These are phyloP conservation scores for Boletellus emodensis DNA, from an alignment of 768 basidiomycete species.

Conservation along the genomic window DNA sequence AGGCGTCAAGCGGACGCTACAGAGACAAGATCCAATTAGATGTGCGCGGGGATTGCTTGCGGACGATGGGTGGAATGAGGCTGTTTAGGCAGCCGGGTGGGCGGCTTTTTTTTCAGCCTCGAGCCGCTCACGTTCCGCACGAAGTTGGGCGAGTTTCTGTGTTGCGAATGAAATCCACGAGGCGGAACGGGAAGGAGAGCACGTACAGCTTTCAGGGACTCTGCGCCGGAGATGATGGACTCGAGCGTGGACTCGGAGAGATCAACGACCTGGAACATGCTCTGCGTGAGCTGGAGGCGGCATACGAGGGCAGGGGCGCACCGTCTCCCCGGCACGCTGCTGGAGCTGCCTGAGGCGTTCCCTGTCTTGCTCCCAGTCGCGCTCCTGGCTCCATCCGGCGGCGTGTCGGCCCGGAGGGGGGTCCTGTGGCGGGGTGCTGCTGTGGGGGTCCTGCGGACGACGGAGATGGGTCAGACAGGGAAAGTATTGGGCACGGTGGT, in stretches of 20 bases:
- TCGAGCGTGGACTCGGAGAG: constrained; percentile 68
- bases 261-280: constrained; percentile 45
- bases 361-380: constrained; percentile 46
- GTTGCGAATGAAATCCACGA: not conserved
- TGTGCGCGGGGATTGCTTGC: constrained; percentile 19
- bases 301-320: constrained; percentile 24
- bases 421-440: constrained; percentile 4
- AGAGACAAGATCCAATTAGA: constrained; percentile 30
- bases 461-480: constrained; percentile 26
- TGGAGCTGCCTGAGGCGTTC: constrained; percentile 44
- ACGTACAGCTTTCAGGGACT: constrained; percentile 58
- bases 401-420: constrained; percentile 7
- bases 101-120: constrained; percentile 42
- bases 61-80: constrained; percentile 11
- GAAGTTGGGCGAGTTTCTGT: constrained; percentile 34
- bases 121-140: constrained; percentile 34
- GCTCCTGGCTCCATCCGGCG: constrained; percentile 22
- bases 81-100: constrained; percentile 25
- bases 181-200: not conserved
- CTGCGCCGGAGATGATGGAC: constrained; percentile 50
- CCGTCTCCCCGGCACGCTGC: constrained; percentile 48
- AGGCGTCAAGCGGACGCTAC: constrained; percentile 5
- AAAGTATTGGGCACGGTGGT: constrained; percentile 33
- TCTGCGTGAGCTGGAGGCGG: not conserved
- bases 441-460: constrained; percentile 9